phyloP scores from a whole-genome alignment of 2,329 filamentous ascomycete species.

The Ambrosiella beaveri region DNA sequence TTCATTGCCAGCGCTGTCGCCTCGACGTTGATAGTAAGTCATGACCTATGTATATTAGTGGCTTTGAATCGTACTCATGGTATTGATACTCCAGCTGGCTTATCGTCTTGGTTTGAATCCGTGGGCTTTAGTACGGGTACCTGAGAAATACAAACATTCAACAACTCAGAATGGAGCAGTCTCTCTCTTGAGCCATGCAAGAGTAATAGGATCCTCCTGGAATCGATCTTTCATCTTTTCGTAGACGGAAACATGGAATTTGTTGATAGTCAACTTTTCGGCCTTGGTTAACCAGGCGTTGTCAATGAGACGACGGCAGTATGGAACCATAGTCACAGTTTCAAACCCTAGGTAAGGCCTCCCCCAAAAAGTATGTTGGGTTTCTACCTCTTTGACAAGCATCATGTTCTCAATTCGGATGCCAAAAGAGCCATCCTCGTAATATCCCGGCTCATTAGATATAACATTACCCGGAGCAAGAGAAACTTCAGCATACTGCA shows the following conservation, averaged over 20 bases:
- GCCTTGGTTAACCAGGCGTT: conserved; percentile 47
- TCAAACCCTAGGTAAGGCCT: conserved; percentile 92
- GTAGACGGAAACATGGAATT: conserved; percentile 65
- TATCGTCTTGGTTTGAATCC: conserved; percentile 27
- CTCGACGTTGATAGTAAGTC: conserved; percentile 42
- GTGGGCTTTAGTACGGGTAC: conserved; percentile 19
- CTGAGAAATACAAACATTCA: conserved; percentile 4
- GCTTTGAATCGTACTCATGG: no score
- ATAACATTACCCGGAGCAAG: conserved; percentile 85
- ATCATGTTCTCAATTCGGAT: conserved; percentile 95
- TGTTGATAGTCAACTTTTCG: conserved; percentile 77
- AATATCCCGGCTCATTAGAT: conserved; percentile 92
- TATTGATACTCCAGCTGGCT: conserved; percentile 21
- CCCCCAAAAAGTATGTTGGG: conserved; percentile 74
- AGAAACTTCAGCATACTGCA: conserved; percentile 81
- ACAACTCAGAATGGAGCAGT: conserved; percentile 25
- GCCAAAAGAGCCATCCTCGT: conserved; percentile 87
- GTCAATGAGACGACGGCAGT: conserved; percentile 80
- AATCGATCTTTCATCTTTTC: conserved; percentile 70
- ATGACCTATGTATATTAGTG: background rate
- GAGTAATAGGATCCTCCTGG: conserved; percentile 49
- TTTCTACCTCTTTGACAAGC: conserved; percentile 77
- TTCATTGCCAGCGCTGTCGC: conserved; percentile 48
- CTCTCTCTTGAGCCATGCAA: conserved; percentile 73
- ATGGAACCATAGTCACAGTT: conserved; percentile 91